Evolutionary conservation across 192 early-diverging fungal genomes (phyloP), one percentile per base, ranked within the genome.

Genomic region (Coemansia nantahalensis): DNA sequence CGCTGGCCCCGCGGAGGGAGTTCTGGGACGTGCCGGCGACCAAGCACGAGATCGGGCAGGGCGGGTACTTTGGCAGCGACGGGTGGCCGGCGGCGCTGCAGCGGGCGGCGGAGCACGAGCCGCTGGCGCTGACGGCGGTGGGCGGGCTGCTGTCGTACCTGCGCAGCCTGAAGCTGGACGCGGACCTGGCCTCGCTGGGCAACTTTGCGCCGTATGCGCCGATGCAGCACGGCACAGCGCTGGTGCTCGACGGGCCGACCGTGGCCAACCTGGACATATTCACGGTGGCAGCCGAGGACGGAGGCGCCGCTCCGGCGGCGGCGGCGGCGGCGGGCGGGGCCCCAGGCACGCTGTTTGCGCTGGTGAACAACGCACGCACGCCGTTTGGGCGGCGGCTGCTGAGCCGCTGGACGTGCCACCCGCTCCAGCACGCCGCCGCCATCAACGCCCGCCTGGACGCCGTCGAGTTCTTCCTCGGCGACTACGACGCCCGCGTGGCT

Each of bases 181-280:
- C 59, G 10, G 88, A 91, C 43, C 68, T 97, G 19, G 68, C 93
- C 15, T 94, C 94, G 5, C 82, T 90, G 31, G 78, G 80, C 26
- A 95, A 95, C 66, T 87, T 99, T 60, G 61, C 79, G 19, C 28
- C 59, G 1, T 99, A 99, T 61, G 82, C 93, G 47, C 94, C 94
- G 11, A 81, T 95, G 48, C 82, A 86, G 37, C 82, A 84, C 23
- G 65, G 71, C 1, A 79, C 82, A 9, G 86, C 88, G 12, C 71
- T 97, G 16, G 80, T 95, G 16, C 79, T 99, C 23, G 95, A 99
- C 46, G 94, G 93, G 4, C 92, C 93, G 41, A 94, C 97, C 1
- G 65, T 99, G 16, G 77, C 87, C 43, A 97, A 97, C 48, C 62
- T 99, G 18, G 95, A 99, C 53, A 69, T 99, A 14, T 93, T 99